phyloP scores from a whole-genome alignment of 2,329 filamentous ascomycete genomes.

The Dryadomyces quercivorus region DNA sequence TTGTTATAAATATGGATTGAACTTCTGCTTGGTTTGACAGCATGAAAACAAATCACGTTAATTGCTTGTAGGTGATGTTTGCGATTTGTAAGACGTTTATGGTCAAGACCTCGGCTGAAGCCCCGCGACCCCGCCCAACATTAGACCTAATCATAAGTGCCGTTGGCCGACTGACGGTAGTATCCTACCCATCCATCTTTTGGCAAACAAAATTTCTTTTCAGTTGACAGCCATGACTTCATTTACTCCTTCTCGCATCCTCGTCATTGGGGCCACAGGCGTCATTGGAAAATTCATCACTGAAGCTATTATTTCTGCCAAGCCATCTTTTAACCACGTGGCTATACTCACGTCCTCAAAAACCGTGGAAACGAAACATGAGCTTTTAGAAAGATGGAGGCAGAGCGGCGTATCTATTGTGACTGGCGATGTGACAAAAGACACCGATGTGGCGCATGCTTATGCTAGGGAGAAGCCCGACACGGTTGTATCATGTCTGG shows the following conservation, averaged over 20 bases:
- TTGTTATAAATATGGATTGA: background rate
- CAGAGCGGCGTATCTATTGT: conserved; percentile 36
- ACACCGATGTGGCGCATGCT: conserved; percentile 40
- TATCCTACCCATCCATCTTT: background rate
- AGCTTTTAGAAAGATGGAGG: conserved; percentile 29
- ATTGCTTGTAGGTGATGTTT: no score
- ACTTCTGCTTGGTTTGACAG: background rate
- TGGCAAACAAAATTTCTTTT: no score
- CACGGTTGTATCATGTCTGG: conserved; percentile 53
- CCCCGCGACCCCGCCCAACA: background rate
- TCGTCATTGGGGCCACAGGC: conserved; percentile 24
- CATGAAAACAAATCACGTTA: no score
- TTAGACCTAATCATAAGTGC: background rate
- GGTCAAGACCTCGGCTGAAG: background rate
- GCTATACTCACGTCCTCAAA: conserved; percentile 29
- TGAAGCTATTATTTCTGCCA: conserved; percentile 18
- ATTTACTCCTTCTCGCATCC: conserved; percentile 9
- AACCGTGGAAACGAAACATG: conserved; percentile 36
- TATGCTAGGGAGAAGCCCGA: conserved; percentile 44
- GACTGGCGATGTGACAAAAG: conserved; percentile 39
- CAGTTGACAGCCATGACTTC: conserved; percentile 4
- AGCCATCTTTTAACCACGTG: conserved; percentile 19
- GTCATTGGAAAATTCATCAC: conserved; percentile 24
- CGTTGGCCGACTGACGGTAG: background rate
- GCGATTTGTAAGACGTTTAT: no score